phyloP scores from a whole-genome alignment of 1,284 basidiomycete genomes.

The Limonomyces culmigenus region DNA sequence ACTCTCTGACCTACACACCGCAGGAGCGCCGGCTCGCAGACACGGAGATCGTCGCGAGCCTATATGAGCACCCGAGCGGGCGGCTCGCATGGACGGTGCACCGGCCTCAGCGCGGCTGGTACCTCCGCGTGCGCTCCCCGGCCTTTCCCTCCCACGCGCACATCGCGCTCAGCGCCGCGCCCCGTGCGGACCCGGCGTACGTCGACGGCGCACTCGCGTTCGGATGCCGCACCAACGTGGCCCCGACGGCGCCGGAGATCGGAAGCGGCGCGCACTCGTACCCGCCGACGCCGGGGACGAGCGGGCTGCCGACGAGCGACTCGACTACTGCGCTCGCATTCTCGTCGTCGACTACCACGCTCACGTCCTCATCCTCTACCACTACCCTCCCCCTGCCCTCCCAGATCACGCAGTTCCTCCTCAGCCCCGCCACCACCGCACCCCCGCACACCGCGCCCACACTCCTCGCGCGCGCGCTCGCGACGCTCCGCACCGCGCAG shows the following conservation, averaged over 20 bases:
- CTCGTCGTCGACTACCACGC: slow-evolving; percentile 19
- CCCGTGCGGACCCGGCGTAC: slow-evolving; percentile 34
- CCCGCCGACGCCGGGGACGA: slow-evolving; percentile 2
- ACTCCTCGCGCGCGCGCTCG: slow-evolving; percentile 1
- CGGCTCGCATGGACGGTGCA: slow-evolving; percentile 53
- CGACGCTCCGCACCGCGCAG: slow-evolving; percentile 9
- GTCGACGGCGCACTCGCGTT: slow-evolving; percentile 45
- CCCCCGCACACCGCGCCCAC: slow-evolving; percentile 8
- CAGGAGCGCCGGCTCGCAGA: slow-evolving; percentile 61
- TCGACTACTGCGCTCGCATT: slow-evolving; percentile 48
- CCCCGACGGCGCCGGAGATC: slow-evolving; percentile 1
- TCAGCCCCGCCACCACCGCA: slow-evolving; percentile 8
- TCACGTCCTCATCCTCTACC: slow-evolving; percentile 50
- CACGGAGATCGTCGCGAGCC: slow-evolving; percentile 54
- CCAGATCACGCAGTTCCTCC: slow-evolving; percentile 1
- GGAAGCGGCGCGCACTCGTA: not conserved
- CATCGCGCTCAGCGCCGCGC: slow-evolving; percentile 44
- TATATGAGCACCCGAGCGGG: slow-evolving; percentile 33
- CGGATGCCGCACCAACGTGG: slow-evolving; percentile 35
- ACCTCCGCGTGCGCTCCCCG: slow-evolving; percentile 54
- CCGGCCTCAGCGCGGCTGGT: slow-evolving; percentile 63
- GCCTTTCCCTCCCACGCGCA: slow-evolving; percentile 43
- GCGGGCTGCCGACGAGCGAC: slow-evolving; percentile 19
- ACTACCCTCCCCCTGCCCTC: slow-evolving; percentile 29
- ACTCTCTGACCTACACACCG: slow-evolving; percentile 6